These are phyloP conservation scores for Kuraishia piskuri DNA, from an alignment of 805 yeast species.

Conservation along the genomic window DNA sequence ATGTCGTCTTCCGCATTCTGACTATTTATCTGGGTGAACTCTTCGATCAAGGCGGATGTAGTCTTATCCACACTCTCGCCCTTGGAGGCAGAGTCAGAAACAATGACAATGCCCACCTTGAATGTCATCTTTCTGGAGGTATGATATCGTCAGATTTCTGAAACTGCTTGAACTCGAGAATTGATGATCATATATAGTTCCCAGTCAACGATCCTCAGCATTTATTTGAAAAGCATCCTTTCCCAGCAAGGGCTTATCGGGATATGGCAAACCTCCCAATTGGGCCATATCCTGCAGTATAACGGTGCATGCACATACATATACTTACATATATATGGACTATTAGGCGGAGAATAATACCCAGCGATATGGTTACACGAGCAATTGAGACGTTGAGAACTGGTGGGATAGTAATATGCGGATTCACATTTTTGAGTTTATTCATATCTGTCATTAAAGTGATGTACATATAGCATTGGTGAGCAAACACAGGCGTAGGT, in stretches of 20 bases:
- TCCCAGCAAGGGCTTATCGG: background rate
- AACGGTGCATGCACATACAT: background rate
- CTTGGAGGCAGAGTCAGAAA: slow-evolving; percentile 30
- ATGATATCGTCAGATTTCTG: too few species aligned
- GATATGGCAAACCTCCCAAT: background rate
- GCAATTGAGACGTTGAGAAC: too few species aligned
- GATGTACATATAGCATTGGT: too few species aligned
- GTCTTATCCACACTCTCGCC: slow-evolving; percentile 25
- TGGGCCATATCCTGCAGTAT: background rate
- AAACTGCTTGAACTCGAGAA: background rate
- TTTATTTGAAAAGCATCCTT: background rate
- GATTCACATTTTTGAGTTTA: too few species aligned
- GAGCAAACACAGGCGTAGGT: too few species aligned
- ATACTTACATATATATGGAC: background rate
- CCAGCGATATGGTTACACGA: too few species aligned
- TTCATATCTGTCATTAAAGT: too few species aligned
- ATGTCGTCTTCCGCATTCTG: slow-evolving; percentile 2
- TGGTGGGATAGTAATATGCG: too few species aligned
- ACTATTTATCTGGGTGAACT: slow-evolving; percentile 8
- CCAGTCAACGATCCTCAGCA: too few species aligned
- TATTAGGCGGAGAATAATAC: background rate
- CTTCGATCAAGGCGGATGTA: slow-evolving; percentile 16
- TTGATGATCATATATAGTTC: too few species aligned
- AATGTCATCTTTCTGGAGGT: slow-evolving; percentile 7
- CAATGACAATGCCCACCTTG: slow-evolving; percentile 25